Percentiles rank a stretch among this genome's conserved stretches.
phyloP scores from a whole-genome alignment of 1,139 yeast genomes.

The Blastobotrys elegans region DNA sequence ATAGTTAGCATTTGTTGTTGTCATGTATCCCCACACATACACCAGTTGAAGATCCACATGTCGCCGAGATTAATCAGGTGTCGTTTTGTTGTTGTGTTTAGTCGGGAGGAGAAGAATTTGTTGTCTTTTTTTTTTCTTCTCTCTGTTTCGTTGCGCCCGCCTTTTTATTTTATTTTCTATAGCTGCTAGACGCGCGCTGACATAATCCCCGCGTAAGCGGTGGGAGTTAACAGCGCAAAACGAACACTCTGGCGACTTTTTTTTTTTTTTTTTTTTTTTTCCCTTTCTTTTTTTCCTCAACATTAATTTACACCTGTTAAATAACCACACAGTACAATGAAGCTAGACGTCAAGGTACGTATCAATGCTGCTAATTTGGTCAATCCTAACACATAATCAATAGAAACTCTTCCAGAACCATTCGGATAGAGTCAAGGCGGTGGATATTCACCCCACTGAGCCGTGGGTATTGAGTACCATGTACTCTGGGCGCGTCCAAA shows the following conservation, averaged over 20 bases:
- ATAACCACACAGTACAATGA: slow-evolving; percentile 16
- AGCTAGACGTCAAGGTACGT: slow-evolving; percentile 27
- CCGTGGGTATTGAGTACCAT: slow-evolving; percentile 92
- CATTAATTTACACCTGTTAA: background rate
- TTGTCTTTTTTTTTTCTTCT: background rate
- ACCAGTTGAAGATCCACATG: slow-evolving; percentile 58
- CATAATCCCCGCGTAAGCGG: too few species aligned
- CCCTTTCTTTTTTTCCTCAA: background rate
- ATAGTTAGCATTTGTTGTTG: too few species aligned
- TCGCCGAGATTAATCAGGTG: background rate
- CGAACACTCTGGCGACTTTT: slow-evolving; percentile 7
- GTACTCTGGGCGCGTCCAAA: slow-evolving; percentile 73
- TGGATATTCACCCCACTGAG: slow-evolving; percentile 95
- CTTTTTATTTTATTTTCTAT: too few species aligned
- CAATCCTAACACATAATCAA: background rate
- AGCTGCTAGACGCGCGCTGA: too few species aligned
- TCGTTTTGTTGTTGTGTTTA: background rate
- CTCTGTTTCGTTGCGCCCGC: slow-evolving; percentile 1
- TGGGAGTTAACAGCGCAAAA: too few species aligned
- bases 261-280: background rate
- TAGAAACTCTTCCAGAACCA: slow-evolving; percentile 74
- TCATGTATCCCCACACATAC: slow-evolving; percentile 42
- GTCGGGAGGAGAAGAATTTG: background rate
- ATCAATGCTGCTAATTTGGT: too few species aligned
- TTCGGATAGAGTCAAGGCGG: slow-evolving; percentile 94